These are phyloP conservation scores for Pythium aphanidermatum DNA, from an alignment of 352 stramenopile genomes.

Conservation along the genomic window DNA sequence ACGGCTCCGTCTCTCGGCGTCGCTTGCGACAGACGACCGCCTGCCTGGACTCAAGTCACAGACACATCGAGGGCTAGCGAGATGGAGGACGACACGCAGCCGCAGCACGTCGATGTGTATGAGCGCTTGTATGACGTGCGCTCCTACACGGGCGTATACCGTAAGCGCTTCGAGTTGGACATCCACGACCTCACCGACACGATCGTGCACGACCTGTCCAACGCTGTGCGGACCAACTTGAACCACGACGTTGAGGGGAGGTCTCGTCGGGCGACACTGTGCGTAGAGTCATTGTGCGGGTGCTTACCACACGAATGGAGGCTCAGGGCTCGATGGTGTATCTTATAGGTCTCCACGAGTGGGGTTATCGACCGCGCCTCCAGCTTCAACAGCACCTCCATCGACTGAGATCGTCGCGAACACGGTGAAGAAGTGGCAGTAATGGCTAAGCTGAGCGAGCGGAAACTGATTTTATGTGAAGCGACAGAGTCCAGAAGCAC, in stretches of 20 bases:
- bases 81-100: not conserved
- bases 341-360: no score
- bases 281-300: not conserved
- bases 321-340: not conserved
- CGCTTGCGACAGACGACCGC: no score
- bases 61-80: no score
- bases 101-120: conserved; percentile 12
- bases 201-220: conserved; percentile 17
- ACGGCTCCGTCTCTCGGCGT: no score
- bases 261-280: conserved; percentile 7
- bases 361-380: no score
- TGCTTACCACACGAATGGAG: no score
- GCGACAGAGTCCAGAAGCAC: conserved; percentile 10
- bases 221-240: conserved; percentile 13
- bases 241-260: conserved; percentile 15
- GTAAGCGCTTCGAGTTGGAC: conserved; percentile 20
- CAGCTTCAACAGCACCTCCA: no score
- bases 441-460: no score
- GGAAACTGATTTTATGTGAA: not conserved
- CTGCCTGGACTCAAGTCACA: no score
- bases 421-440: no score
- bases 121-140: conserved; percentile 16
- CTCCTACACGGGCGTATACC: conserved; percentile 21
- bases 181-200: conserved; percentile 20
- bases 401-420: no score